Conservation (phyloP, 139 green algal species). For the Astrephomene gubernaculifera region DNA sequence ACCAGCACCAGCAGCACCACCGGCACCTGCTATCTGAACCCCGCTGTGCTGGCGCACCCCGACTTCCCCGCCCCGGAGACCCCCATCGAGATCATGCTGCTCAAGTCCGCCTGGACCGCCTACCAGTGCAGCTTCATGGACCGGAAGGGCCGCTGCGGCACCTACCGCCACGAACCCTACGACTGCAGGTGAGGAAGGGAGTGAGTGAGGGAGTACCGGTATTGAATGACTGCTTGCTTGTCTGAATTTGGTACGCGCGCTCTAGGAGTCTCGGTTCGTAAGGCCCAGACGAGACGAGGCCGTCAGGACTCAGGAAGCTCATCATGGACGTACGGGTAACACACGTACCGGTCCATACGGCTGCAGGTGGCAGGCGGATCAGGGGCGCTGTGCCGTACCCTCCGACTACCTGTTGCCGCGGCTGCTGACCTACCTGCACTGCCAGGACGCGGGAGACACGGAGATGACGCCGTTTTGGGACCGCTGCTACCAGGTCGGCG, state of each 20-base stretch:
- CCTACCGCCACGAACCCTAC: no score
- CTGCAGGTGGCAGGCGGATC: constrained; percentile 20
- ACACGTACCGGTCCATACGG: constrained; percentile 22
- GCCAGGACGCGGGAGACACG: constrained; percentile 32
- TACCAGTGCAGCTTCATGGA: constrained; percentile 39
- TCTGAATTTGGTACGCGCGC: no score
- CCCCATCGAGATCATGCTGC: constrained; percentile 30
- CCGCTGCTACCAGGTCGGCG: constrained; percentile 20
- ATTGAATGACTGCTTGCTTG: no score
- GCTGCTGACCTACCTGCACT: constrained; percentile 41
- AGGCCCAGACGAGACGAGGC: no score
- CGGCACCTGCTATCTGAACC: constrained; percentile 36
- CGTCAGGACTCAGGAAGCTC: no score
- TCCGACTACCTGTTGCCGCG: constrained; percentile 36
- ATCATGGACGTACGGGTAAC: no score
- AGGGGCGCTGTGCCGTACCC: constrained; percentile 14
- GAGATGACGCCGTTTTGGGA: constrained; percentile 37
- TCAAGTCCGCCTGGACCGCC: not conserved
- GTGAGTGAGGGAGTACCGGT: no score
- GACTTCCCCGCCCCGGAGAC: constrained; percentile 18
- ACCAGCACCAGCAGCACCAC: no score
- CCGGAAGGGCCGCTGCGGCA: not conserved
- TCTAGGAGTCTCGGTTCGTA: no score
- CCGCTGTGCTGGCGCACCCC: not conserved
- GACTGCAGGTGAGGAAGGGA: no score